These are phyloP conservation scores for Thuja plicata DNA, from an alignment of 83 land plant genomes.

Conservation along the genomic window DNA sequence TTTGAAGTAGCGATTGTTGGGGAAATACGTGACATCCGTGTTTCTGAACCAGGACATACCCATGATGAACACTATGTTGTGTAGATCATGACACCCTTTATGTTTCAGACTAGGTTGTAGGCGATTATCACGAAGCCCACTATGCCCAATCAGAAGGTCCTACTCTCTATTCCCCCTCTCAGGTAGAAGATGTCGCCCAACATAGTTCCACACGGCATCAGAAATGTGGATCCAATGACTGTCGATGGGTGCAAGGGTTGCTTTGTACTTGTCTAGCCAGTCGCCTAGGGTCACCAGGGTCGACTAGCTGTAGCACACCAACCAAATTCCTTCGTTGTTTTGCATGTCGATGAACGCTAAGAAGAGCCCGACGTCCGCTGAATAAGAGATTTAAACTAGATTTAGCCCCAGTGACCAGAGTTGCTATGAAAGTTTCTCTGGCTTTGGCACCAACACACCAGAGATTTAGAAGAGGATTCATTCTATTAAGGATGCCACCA, in stretches of 20 bases:
- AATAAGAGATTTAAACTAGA: no score
- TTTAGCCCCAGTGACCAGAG: no score
- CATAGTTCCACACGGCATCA: conserved; percentile 68
- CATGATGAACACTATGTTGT: conserved; percentile 65
- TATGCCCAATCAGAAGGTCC: conserved; percentile 65
- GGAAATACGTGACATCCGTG: conserved; percentile 48
- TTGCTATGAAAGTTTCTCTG: no score
- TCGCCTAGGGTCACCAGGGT: no score
- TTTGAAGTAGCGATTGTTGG: conserved; percentile 35
- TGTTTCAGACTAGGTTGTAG: conserved; percentile 39
- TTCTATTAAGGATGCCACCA: no score
- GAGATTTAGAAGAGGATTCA: no score
- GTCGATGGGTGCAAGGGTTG: conserved; percentile 52
- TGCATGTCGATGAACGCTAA: no score
- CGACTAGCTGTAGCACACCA: no score
- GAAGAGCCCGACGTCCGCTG: no score
- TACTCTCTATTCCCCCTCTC: conserved; percentile 43
- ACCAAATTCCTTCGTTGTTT: no score
- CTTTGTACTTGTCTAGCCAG: no score
- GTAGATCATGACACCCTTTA: conserved; percentile 73
- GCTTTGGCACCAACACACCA: no score
- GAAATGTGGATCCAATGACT: conserved; percentile 57
- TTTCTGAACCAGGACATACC: conserved; percentile 63
- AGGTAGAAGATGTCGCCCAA: conserved; percentile 70
- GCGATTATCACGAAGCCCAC: conserved; percentile 62